Conservation (phyloP, 2,329 filamentous ascomycete species). For the Thielaviopsis euricoi region DNA sequence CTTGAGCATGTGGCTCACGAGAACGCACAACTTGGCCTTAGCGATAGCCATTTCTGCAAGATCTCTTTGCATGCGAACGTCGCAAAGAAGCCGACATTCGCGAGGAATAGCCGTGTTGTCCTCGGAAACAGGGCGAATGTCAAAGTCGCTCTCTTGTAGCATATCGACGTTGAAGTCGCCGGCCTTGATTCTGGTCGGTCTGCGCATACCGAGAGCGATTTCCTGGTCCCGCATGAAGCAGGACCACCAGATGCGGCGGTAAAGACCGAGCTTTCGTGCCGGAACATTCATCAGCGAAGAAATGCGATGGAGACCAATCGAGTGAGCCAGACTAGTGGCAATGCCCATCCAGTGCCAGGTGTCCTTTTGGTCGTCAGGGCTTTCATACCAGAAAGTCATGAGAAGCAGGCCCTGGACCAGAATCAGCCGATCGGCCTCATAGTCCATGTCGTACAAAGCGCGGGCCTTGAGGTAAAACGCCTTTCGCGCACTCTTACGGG, state of each 20-base stretch:
- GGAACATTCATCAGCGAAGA: constrained; percentile 63
- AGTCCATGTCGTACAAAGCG: constrained; percentile 89
- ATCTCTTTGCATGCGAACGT: constrained; percentile 56
- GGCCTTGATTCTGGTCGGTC: constrained; percentile 81
- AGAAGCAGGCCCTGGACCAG: constrained; percentile 77
- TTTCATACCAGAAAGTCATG: constrained; percentile 97
- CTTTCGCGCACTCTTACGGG: constrained; percentile 67
- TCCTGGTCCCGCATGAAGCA: constrained; percentile 90
- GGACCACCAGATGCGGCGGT: constrained; percentile 97
- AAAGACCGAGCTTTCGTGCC: constrained; percentile 56
- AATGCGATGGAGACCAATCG: constrained; percentile 81
- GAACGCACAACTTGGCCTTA: constrained; percentile 77
- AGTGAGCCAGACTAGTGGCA: constrained; percentile 80
- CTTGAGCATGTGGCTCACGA: constrained; percentile 76
- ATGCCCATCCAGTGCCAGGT: constrained; percentile 99
- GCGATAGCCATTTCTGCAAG: constrained; percentile 80
- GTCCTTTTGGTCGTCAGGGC: constrained; percentile 90
- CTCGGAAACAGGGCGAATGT: constrained; percentile 51
- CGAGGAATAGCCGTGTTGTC: constrained; percentile 50
- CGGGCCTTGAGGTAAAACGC: constrained; percentile 79
- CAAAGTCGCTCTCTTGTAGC: constrained; percentile 72
- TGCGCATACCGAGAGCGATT: constrained; percentile 83
- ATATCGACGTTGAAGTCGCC: constrained; percentile 90
- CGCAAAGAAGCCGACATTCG: constrained; percentile 54
- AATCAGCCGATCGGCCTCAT: constrained; percentile 75